Base-by-base conservation (phyloP, 192 early-diverging fungal genomes). In the Jimgerdemannia lactiflua region DNA sequence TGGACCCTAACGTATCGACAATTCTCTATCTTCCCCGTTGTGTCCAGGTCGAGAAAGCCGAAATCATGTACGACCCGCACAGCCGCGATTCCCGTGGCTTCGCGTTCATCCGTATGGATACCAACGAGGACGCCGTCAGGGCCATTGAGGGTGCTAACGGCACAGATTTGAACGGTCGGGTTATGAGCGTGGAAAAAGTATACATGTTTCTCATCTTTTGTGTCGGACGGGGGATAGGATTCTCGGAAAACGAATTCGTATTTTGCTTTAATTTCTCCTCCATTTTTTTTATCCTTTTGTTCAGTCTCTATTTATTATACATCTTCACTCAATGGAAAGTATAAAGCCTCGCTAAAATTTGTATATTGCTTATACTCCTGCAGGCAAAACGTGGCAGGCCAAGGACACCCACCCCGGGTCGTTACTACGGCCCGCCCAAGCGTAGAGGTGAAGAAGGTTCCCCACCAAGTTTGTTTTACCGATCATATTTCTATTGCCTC, bases 11-110 rank as follows among this genome's bases (percentile, higher is more conserved):
- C 29, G 29, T 29, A 29, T 29, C 29, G 29, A 29, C 29, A 29
- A 29, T 29, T 59, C 14, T 59, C 14, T 59, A 59, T 59, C 49
- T 59, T 59, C 14, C 6, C 49, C 40, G 41, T 14, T 41, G 64
- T 42, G 19, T 19, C 9, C 71, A 91, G 90, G 85, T 92, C 39
- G 75, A 83, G 73, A 93, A 92, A 74, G 89, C 87, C 67, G 86
- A 89, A 70, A 87, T 93, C 70, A 92, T 94, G 90, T 86, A 86
- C 75, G 94, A 95, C 75, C 94, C 94, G 29, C 94, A 95, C 79
- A 88, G 85, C 19, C 85, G 86, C 39, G 92, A 94, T 68, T 95
- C 94, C 41, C 91, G 94, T 75, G 95, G 95, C 19, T 97, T 95
- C 83, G 96, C 94, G 3, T 97, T 98, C 79, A 92, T 96, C 65